phyloP scores from a whole-genome alignment of 2,329 filamentous ascomycete species.

The Paramyrothecium roridum region DNA sequence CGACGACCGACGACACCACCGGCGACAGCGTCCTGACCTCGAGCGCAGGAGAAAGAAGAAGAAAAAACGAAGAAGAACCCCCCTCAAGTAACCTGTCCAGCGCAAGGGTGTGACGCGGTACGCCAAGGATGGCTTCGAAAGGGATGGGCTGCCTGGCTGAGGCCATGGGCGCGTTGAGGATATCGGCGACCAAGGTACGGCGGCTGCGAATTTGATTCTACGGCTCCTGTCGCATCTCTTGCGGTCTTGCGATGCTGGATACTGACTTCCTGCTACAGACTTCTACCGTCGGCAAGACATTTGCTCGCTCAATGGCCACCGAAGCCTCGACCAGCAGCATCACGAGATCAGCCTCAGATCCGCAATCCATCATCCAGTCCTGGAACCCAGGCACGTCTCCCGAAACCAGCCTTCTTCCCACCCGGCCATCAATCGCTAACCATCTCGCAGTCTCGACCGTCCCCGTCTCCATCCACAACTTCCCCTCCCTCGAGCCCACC shows the following conservation, averaged over 20 bases:
- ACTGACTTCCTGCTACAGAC: conserved; percentile 20
- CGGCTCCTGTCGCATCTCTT: neutral
- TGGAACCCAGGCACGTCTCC: conserved; percentile 42
- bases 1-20: conserved; percentile 7
- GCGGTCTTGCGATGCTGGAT: neutral
- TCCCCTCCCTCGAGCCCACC: conserved; percentile 83
- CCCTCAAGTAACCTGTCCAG: too few species aligned
- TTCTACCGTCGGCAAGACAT: conserved; percentile 31
- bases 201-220: conserved; percentile 3
- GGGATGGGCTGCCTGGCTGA: conserved; percentile 48
- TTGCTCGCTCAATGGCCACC: conserved; percentile 56
- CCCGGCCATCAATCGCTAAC: conserved; percentile 6
- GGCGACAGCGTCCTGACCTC: neutral
- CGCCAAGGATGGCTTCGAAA: conserved; percentile 39
- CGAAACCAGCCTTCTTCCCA: neutral
- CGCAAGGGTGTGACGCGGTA: too few species aligned
- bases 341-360: conserved; percentile 27
- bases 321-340: conserved; percentile 37
- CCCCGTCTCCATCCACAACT: conserved; percentile 82
- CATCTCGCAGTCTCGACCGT: conserved; percentile 54
- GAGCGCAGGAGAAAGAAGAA: too few species aligned
- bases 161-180: conserved; percentile 47
- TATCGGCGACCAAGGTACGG: conserved; percentile 38
- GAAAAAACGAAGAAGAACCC: too few species aligned
- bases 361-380: conserved; percentile 31